These are phyloP conservation scores for Circinella umbellata DNA, from an alignment of 371 early-diverging fungal genomes.

Conservation along the genomic window DNA sequence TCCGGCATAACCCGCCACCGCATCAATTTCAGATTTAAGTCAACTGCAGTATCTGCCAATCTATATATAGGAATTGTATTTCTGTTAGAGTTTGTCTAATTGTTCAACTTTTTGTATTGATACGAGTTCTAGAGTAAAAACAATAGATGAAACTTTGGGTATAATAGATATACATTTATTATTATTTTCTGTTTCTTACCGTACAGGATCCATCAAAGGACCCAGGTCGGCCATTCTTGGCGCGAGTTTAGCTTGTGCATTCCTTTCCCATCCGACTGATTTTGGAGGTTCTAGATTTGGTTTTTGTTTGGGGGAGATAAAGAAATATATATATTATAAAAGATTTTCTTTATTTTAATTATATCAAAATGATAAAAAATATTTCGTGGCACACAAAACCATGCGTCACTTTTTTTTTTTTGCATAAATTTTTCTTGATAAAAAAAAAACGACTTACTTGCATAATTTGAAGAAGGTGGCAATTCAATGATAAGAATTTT, in stretches of 20 bases:
- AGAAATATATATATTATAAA: too few species aligned
- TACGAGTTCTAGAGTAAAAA: too few species aligned
- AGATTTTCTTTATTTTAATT: background rate
- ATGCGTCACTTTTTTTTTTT: background rate
- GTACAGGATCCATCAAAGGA: slow-evolving; percentile 81
- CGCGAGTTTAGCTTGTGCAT: slow-evolving; percentile 76
- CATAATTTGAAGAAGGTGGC: slow-evolving; percentile 15
- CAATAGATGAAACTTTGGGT: too few species aligned
- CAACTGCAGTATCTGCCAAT: slow-evolving; percentile 87
- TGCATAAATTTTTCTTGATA: slow-evolving; percentile 4
- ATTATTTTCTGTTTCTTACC: slow-evolving; percentile 35
- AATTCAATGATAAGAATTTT: slow-evolving; percentile 27
- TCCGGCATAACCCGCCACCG: slow-evolving; percentile 91
- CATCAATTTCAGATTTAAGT: slow-evolving; percentile 95
- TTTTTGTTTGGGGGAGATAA: background rate
- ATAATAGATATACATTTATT: too few species aligned
- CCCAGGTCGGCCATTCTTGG: slow-evolving; percentile 87
- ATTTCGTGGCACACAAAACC: background rate
- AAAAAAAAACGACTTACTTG: background rate
- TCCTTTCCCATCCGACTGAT: slow-evolving; percentile 92
- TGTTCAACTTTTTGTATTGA: too few species aligned
- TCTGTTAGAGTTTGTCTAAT: too few species aligned
- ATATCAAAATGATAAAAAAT: too few species aligned
- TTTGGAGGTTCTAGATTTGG: slow-evolving; percentile 44
- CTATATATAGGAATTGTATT: slow-evolving; percentile 36